These are phyloP conservation scores for Yarrowia divulgata DNA, from an alignment of 805 yeast genomes.

Conservation along the genomic window DNA sequence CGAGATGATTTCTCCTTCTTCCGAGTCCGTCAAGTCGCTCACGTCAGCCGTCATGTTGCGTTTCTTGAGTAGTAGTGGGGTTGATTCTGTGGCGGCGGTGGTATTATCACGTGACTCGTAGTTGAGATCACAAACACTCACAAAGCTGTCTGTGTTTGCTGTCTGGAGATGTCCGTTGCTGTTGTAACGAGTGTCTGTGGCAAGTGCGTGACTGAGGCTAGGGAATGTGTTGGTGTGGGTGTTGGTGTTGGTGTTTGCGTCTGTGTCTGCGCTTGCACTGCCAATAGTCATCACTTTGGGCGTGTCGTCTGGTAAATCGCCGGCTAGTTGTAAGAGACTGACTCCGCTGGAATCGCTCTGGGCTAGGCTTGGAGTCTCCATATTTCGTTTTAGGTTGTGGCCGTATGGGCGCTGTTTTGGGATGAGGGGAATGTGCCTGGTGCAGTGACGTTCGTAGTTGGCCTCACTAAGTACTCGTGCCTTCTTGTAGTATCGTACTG, in stretches of 20 bases:
- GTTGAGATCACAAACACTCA: neutral
- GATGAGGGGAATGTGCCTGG: neutral
- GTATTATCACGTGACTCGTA: neutral
- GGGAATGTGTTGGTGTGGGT: neutral
- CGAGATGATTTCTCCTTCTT: slow-evolving; percentile 14
- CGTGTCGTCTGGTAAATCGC: neutral
- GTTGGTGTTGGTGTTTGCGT: neutral
- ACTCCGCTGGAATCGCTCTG: slow-evolving; percentile 5
- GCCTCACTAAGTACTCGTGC: too few species aligned
- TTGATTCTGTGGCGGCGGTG: neutral
- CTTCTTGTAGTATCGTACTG: too few species aligned
- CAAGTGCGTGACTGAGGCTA: too few species aligned
- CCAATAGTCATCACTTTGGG: neutral
- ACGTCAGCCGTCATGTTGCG: neutral
- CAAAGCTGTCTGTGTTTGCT: neutral
- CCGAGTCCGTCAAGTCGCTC: neutral
- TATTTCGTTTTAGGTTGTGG: slow-evolving; percentile 14
- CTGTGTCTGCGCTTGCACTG: neutral
- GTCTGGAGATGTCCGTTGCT: neutral
- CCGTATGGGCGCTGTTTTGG: slow-evolving; percentile 8
- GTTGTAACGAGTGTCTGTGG: slow-evolving; percentile 5
- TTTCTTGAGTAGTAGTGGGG: neutral
- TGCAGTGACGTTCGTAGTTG: too few species aligned
- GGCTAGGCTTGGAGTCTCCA: slow-evolving; percentile 1
- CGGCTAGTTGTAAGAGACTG: neutral